Conservation (phyloP, 192 early-diverging fungal species). For the Jimgerdemannia lactiflua region DNA sequence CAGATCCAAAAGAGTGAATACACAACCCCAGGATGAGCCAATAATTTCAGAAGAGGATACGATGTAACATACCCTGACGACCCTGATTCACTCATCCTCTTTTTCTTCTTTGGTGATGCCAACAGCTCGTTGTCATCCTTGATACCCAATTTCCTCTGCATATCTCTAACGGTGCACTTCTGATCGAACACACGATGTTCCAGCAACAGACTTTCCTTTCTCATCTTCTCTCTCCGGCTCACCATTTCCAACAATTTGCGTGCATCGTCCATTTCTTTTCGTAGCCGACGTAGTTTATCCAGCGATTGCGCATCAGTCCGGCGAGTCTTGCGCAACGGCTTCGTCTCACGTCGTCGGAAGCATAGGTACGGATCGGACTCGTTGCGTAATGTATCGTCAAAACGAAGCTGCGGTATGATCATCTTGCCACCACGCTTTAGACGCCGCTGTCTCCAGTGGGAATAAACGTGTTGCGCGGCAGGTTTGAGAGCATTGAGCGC, state of each 20-base stretch:
- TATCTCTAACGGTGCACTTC: constrained; percentile 54
- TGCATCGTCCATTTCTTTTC: constrained; percentile 74
- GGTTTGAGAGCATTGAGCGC: constrained; percentile 1
- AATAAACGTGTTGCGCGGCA: constrained; percentile 29
- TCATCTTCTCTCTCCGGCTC: constrained; percentile 68
- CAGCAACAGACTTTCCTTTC: constrained; percentile 68
- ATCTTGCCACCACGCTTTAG: constrained; percentile 39
- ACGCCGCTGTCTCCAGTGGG: constrained; percentile 55
- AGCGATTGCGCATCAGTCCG: constrained; percentile 82
- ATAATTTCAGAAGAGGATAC: background rate
- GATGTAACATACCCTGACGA: constrained; percentile 27
- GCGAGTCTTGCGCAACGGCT: constrained; percentile 81
- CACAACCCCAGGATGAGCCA: background rate
- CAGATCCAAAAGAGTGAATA: background rate
- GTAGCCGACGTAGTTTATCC: constrained; percentile 81
- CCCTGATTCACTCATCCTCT: constrained; percentile 33
- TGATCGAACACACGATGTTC: constrained; percentile 80
- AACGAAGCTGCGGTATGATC: constrained; percentile 59
- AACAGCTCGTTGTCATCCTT: constrained; percentile 54
- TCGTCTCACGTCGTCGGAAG: constrained; percentile 94
- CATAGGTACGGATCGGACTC: constrained; percentile 95
- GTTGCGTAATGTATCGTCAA: constrained; percentile 61
- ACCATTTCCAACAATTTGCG: constrained; percentile 81
- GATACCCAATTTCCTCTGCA: constrained; percentile 69
- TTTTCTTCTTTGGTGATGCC: constrained; percentile 37